Conservation (phyloP, 225 moss, liverwort and hornwort species). For the Lunularia cruciata region DNA sequence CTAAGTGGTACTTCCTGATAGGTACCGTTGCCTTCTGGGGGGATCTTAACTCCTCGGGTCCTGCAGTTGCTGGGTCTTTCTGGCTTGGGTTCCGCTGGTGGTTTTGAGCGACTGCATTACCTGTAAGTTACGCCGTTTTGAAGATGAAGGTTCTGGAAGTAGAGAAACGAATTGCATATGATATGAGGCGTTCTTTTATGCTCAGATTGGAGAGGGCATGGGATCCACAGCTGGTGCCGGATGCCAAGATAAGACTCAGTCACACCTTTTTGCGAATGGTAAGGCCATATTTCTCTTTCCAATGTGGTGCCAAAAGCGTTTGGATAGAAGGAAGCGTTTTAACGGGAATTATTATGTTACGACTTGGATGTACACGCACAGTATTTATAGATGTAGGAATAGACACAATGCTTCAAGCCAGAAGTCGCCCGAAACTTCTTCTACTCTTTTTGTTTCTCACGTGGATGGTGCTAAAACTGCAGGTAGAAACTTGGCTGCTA, state of each 20-base stretch:
- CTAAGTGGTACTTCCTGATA: slow-evolving; percentile 19
- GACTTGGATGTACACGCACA: too few species aligned
- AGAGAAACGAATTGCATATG: too few species aligned
- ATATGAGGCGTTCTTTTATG: slow-evolving; percentile 10
- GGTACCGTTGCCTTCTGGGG: slow-evolving; percentile 70
- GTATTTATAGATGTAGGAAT: too few species aligned
- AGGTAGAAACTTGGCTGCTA: slow-evolving; percentile 85
- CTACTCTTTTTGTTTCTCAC: neutral
- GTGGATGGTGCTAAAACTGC: slow-evolving; percentile 20
- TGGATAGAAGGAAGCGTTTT: too few species aligned
- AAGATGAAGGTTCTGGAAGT: neutral
- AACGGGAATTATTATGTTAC: too few species aligned
- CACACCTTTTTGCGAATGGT: slow-evolving; percentile 79
- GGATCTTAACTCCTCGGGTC: slow-evolving; percentile 67
- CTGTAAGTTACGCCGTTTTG: slow-evolving; percentile 54
- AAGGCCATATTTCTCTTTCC: slow-evolving; percentile 12
- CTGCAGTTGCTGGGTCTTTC: slow-evolving; percentile 75
- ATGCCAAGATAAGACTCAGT: slow-evolving; percentile 63
- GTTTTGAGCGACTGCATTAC: slow-evolving; percentile 84
- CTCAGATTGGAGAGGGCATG: slow-evolving; percentile 83
- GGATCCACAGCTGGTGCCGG: slow-evolving; percentile 85
- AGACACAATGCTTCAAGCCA: too few species aligned
- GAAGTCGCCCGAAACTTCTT: too few species aligned
- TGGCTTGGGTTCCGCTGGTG: slow-evolving; percentile 78
- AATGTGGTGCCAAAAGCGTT: neutral